Conservation (phyloP, 129 eudicot species). For the Chrysanthemum lavandulifolium region DNA sequence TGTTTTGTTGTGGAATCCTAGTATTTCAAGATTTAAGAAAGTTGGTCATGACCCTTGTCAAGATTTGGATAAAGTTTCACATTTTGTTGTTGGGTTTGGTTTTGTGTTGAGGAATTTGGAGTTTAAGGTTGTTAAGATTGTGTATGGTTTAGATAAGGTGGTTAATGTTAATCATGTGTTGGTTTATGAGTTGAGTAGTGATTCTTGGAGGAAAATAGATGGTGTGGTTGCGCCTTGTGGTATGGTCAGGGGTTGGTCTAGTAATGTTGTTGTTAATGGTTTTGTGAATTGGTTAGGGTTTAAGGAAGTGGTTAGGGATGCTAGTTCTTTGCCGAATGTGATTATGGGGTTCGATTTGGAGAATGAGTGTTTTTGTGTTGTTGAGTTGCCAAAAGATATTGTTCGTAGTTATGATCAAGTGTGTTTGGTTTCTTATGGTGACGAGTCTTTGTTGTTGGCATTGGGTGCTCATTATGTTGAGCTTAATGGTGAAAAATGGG, state of each 20-base stretch:
- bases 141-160: conserved; percentile 20
- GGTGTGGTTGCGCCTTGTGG: conserved; percentile 31
- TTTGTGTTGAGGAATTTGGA: conserved; percentile 34
- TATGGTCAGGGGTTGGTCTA: conserved; percentile 34
- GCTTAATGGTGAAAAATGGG: conserved; percentile 34
- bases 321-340: not conserved
- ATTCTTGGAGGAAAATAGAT: conserved; percentile 40
- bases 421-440: conserved; percentile 25
- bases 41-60: not conserved
- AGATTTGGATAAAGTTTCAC: conserved; percentile 20
- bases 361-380: conserved; percentile 31
- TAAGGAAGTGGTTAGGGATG: conserved; percentile 1
- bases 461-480: conserved; percentile 29
- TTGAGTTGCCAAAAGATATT: conserved; percentile 34
- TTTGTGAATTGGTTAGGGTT: conserved; percentile 48
- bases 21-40: conserved; percentile 27
- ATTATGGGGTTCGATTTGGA: conserved; percentile 43
- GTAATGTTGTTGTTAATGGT: conserved; percentile 40
- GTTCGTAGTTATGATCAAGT: conserved; percentile 11
- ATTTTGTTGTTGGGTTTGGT: conserved; percentile 49
- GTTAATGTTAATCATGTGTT: conserved; percentile 12
- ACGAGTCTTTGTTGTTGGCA: conserved; percentile 26
- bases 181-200: conserved; percentile 27
- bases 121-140: conserved; percentile 42
- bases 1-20: conserved; percentile 46